A percentile compares a stretch with the other conserved stretches of the same genome.
phyloP scores from a whole-genome alignment of 2,329 filamentous ascomycete genomes.

The Xylaria sp. region DNA sequence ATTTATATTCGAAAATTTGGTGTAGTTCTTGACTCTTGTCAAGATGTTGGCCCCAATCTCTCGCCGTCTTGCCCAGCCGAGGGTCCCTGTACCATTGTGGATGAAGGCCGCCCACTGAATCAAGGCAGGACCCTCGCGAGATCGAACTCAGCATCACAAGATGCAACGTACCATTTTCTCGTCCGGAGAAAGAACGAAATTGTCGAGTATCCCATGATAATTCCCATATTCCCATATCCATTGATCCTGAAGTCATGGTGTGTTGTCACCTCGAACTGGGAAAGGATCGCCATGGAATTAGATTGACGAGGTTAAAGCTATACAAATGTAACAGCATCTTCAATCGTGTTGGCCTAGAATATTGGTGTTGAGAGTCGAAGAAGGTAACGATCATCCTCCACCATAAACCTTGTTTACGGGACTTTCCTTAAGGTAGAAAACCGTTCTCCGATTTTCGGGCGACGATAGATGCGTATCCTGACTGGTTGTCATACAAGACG shows the following conservation, averaged over 20 bases:
- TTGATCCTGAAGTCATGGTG: slow-evolving; percentile 9
- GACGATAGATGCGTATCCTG: neutral
- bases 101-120: slow-evolving; percentile 11
- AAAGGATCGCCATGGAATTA: slow-evolving; percentile 34
- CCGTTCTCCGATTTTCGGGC: neutral
- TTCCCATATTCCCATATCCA: slow-evolving; percentile 16
- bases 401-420: slow-evolving; percentile 27
- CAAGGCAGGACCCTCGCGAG: slow-evolving; percentile 18
- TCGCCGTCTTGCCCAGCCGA: neutral
- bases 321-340: slow-evolving; percentile 28
- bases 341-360: slow-evolving; percentile 4
- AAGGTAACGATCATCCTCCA: slow-evolving; percentile 42
- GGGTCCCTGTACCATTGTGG: neutral
- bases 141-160: slow-evolving; percentile 5
- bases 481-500: slow-evolving; percentile 12
- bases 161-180: slow-evolving; percentile 34
- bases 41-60: slow-evolving; percentile 4
- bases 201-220: slow-evolving; percentile 14
- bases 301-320: slow-evolving; percentile 22
- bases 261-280: slow-evolving; percentile 23
- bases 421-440: slow-evolving; percentile 6
- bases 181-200: neutral
- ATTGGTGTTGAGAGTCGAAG: slow-evolving; percentile 26
- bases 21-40: neutral
- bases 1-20: slow-evolving; percentile 43